Evolutionary conservation across 768 basidiomycete genomes (phyloP), one percentile per base, ranked within the genome.

Genomic region (Asterophora lycoperdoides): DNA sequence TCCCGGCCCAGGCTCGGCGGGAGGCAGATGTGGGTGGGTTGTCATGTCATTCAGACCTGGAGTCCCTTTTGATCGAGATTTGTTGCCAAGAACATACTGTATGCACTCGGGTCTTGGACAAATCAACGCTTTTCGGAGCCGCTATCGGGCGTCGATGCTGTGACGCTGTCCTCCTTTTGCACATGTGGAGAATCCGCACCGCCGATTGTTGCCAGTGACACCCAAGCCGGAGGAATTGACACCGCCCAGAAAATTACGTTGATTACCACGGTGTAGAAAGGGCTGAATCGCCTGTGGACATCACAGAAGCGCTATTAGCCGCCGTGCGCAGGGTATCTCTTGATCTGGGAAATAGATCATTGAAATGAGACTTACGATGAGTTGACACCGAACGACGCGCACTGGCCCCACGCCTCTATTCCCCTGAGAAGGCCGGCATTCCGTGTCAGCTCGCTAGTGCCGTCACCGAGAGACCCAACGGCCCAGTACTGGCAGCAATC

Each of bases 341-440:
- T 20, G 34, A 46, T 8, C 10, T 20, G 32, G 17, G 46, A 19
- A 36, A n/a, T n/a, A n/a, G n/a, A n/a, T n/a, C n/a, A n/a, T n/a
- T n/a, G n/a, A n/a, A n/a, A n/a, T n/a, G n/a, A n/a, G 23, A 49
- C 58, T 34, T 54, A 55, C 54, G 56, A 57, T 15, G 52, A 60
- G 19, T 44, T 46, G 29, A 59, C 48, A 6, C 53, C 52, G 48
- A 60, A 58, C 14, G 57, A 48, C n/a, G 51, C 49, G 26, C 55
- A 57, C 37, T 60, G 53, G 15, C 55, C 52, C 53, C 50, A 59
- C 5, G 58, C 50, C 35, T 57, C 56, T 26, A 56, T 38, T 8
- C 56, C 56, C 18, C 49, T 37, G 8, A 61, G 44, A 18, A 59
- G 32, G 5, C 54, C 52, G 3, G 60, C 48, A n/a, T 52, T 48